A percentile compares a stretch with the other conserved stretches of the same genome.
Conservation (phyloP, 2,329 filamentous ascomycete genomes). For the Botrytis galanthina region DNA sequence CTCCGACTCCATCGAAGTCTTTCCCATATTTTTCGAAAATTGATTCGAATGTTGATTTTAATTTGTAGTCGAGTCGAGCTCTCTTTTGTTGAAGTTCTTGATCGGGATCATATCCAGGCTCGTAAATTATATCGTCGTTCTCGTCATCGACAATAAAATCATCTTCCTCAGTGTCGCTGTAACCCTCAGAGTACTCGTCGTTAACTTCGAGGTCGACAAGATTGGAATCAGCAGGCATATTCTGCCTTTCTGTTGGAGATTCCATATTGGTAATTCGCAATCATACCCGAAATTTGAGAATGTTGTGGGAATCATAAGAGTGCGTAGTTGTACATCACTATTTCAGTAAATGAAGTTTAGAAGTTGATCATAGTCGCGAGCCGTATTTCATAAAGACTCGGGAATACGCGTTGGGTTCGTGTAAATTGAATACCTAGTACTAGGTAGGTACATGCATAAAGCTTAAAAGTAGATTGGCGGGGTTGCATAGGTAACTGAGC, state of each 20-base stretch:
- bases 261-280: constrained; percentile 47
- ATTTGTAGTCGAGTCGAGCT: constrained; percentile 63
- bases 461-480: background rate
- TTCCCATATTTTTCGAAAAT: constrained; percentile 87
- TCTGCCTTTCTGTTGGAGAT: constrained; percentile 58
- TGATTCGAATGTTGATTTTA: constrained; percentile 81
- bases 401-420: constrained; percentile 9
- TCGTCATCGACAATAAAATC: constrained; percentile 22
- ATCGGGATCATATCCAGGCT: constrained; percentile 48
- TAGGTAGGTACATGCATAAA: background rate
- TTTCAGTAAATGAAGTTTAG: background rate
- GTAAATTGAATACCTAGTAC: constrained; percentile 12
- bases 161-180: constrained; percentile 23
- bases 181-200: constrained; percentile 22
- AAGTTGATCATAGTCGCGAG: constrained; percentile 4
- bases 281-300: background rate
- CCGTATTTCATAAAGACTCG: background rate
- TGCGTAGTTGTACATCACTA: background rate
- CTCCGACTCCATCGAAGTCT: constrained; percentile 79
- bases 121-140: constrained; percentile 23
- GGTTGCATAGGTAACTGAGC: background rate
- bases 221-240: constrained; percentile 45
- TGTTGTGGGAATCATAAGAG: background rate
- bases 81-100: constrained; percentile 61
- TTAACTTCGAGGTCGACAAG: constrained; percentile 26